Evolutionary conservation across 2,329 filamentous ascomycete species (phyloP), one percentile per base, ranked within the genome.

Genomic region (Remersonia thermophila): DNA sequence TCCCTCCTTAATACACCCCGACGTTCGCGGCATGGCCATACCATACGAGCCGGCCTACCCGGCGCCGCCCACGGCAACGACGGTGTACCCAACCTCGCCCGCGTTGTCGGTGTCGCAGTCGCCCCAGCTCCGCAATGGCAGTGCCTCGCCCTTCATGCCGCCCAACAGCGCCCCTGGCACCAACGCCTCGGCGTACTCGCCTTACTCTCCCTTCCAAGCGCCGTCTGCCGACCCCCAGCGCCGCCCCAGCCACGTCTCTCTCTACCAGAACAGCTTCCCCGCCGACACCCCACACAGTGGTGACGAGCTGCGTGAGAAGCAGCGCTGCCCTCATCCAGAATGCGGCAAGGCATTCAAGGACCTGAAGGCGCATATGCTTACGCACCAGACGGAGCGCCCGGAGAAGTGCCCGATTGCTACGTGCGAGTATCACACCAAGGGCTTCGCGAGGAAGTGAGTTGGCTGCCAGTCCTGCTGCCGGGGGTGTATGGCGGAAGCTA

Each of bases 321-420:
- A 72, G 49, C 69, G 82, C 43, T 93, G 85, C 65, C 82, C 83
- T 1, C 78, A 86, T 52, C 77, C 81, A 6, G 84, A 89, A 39
- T 94, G 86, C 51, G 84, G 85, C 45, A 78, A 82, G 51, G 69
- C 79, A 39, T 93, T 93, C 71, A 93, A 93, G 62, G 86, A 94
- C 53, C 65, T 93, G 45, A 89, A 89, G 60, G 86, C 87, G 7
- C 87, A 95, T 59, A 89, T 93, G 81, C 73, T 94, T 55, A 95
- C 87, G 0, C 87, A 95, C 58, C 83, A 91, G 59, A 81, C 77
- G 40, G 85, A 94, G 62, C 71, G 87, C 16, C 87, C 87, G 0
- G 86, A 94, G 56, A 95, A 95, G 64, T 95, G 87, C 61, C 87
- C 87, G 1, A 94, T 94, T 48, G 69, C 80, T 39, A 91, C 79